A percentile compares a stretch with the other conserved stretches of the same genome.
Conservation (phyloP, 805 yeast genomes). For the Kodamaea neixiangensis region DNA sequence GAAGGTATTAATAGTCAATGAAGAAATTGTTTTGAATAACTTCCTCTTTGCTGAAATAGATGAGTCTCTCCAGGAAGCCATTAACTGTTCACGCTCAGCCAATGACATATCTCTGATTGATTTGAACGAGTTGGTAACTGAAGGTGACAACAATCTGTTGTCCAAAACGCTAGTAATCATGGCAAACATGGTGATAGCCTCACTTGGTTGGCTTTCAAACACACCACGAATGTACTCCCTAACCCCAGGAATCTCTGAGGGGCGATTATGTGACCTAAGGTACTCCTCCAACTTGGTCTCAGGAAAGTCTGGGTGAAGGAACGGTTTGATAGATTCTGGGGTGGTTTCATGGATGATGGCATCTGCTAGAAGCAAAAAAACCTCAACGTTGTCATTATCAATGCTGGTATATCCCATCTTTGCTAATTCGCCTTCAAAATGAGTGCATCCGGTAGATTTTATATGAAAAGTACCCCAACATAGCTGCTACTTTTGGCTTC, state of each 20-base stretch:
- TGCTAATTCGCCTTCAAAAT: not conserved
- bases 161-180: slow-evolving; percentile 28
- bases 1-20: slow-evolving; percentile 29
- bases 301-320: slow-evolving; percentile 27
- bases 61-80: slow-evolving; percentile 44
- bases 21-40: slow-evolving; percentile 31
- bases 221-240: slow-evolving; percentile 13
- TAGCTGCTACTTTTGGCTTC: not conserved
- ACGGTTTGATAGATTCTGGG: slow-evolving; percentile 27
- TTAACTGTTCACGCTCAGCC: slow-evolving; percentile 31
- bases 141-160: slow-evolving; percentile 33
- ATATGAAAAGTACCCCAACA: not conserved
- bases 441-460: not conserved
- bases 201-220: slow-evolving; percentile 4
- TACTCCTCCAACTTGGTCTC: slow-evolving; percentile 32
- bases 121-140: slow-evolving; percentile 36
- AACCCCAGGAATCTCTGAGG: slow-evolving; percentile 33
- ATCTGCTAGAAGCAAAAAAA: slow-evolving; percentile 33
- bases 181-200: slow-evolving; percentile 17
- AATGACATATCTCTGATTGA: slow-evolving; percentile 38
- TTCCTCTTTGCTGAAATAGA: slow-evolving; percentile 36
- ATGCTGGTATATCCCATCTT: slow-evolving; percentile 7
- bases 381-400: slow-evolving; percentile 26
- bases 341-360: slow-evolving; percentile 35
- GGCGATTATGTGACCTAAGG: slow-evolving; percentile 23